These are phyloP conservation scores for Starmerella etchellsii DNA, from an alignment of 805 yeast genomes.

Conservation along the genomic window DNA sequence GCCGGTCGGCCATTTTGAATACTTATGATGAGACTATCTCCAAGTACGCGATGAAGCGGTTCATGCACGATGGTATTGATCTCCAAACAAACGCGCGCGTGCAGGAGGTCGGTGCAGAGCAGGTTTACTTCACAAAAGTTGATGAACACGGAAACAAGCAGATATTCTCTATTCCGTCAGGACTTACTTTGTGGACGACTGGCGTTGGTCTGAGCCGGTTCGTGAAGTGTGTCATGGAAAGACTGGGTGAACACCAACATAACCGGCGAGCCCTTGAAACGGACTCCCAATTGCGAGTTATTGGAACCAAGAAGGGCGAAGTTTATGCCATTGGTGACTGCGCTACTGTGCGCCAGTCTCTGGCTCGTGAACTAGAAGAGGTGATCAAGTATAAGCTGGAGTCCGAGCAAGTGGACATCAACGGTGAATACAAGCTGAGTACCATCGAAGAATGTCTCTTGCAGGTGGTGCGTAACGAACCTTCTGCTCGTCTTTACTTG, in stretches of 20 bases:
- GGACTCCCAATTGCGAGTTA: constrained; percentile 55
- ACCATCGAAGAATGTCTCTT: constrained; percentile 13
- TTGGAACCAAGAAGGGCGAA: constrained; percentile 55
- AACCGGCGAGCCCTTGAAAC: constrained; percentile 65
- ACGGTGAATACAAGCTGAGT: constrained; percentile 14
- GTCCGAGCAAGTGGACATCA: constrained; percentile 26
- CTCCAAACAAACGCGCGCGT: constrained; percentile 55
- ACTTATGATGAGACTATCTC: constrained; percentile 56
- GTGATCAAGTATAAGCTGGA: constrained; percentile 33
- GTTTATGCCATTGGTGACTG: constrained; percentile 66
- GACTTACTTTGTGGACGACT: constrained; percentile 63
- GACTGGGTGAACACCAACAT: constrained; percentile 38
- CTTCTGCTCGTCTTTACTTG: constrained; percentile 20
- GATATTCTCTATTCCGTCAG: constrained; percentile 44
- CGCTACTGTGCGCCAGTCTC: constrained; percentile 48
- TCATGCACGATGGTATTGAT: constrained; percentile 49
- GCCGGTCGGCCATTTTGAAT: constrained; percentile 53
- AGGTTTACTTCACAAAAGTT: constrained; percentile 45
- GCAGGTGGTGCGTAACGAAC: constrained; percentile 17
- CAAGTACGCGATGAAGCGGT: constrained; percentile 51
- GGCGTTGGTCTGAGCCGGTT: constrained; percentile 58
- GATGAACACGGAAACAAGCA: constrained; percentile 27
- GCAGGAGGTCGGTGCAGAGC: constrained; percentile 41
- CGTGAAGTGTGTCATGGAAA: constrained; percentile 41
- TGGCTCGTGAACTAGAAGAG: constrained; percentile 43